Evolutionary conservation across 495 filamentous ascomycete genomes (phyloP), one percentile per base, ranked within the genome.

Genomic region (Neurospora pannonica): DNA sequence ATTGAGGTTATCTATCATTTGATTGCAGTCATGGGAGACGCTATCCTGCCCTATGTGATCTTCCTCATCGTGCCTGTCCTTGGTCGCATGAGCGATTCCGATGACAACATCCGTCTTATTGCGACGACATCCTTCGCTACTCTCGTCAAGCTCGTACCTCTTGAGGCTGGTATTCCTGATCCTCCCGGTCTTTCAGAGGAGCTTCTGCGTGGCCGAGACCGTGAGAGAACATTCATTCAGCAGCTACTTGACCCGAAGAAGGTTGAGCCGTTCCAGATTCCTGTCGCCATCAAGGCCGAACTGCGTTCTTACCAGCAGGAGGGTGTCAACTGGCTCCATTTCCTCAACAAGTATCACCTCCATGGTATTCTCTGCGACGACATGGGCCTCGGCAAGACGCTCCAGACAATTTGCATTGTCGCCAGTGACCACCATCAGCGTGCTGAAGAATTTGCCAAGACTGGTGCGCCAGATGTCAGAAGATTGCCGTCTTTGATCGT

Each of bases 361-460:
- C 96, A 99, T 76, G 96, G 96, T 46, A 97, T 99, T 83, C 93
- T 99, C 72, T 99, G 96, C 80, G 96, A 99, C 79, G 96, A 99
- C 80, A 99, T 99, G 96, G 96, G 96, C 76, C 92, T 99, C 62
- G 96, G 96, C 39, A 99, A 99, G 82, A 99, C 96, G 1, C 86
- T 99, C 28, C 96, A 99, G 82, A 99, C 96, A 0, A 89, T 99
- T 62, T 98, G 97, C 80, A 98, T 99, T 78, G 95, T 99, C 69
- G 95, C 96, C 10, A 97, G 93, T 83, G 96, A 99, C 80, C 96
- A 99, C 80, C 94, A 97, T 79, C 85, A 96, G 80, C 92, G 96
- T 67, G 93, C 92, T 8, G 93, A 98, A 78, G 94, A 98, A 80
- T 98, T 90, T 77, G 89, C 88, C 70, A 92, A 90, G 81, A 96